phyloP scores from a whole-genome alignment of 2,329 filamentous ascomycete genomes.

The Xylaria sp. region DNA sequence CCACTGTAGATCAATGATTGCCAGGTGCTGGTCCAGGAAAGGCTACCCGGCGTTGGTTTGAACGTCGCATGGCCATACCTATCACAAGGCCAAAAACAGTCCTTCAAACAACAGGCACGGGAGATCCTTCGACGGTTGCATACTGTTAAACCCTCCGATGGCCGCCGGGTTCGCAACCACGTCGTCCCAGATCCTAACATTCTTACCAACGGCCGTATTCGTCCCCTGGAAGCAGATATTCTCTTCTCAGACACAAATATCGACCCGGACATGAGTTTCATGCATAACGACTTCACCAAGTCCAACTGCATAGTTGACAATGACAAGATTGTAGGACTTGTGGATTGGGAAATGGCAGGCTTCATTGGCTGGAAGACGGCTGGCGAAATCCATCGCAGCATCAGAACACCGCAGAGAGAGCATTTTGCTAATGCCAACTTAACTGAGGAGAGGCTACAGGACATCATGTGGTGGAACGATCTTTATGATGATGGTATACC shows the following conservation, averaged over 20 bases:
- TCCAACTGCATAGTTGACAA: conserved; percentile 42
- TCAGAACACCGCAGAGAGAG: conserved; percentile 28
- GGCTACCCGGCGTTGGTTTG: conserved; percentile 37
- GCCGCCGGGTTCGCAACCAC: neutral
- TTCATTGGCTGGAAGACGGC: conserved; percentile 33
- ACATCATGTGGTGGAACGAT: conserved; percentile 36
- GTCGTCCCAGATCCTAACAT: neutral
- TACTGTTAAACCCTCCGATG: neutral
- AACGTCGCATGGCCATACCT: conserved; percentile 40
- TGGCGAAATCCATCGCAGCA: conserved; percentile 19
- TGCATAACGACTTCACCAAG: conserved; percentile 38
- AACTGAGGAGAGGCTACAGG: conserved; percentile 25
- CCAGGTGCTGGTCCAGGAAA: conserved; percentile 36
- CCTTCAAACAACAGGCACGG: conserved; percentile 39
- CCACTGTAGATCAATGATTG: conserved; percentile 31
- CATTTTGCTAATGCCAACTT: conserved; percentile 33
- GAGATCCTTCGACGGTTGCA: conserved; percentile 23
- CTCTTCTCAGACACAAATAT: neutral
- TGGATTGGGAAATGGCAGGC: conserved; percentile 41
- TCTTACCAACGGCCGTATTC: neutral
- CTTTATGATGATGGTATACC: conserved; percentile 25
- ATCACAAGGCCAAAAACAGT: conserved; percentile 28
- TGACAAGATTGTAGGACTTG: conserved; percentile 38
- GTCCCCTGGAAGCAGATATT: neutral
- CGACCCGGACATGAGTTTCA: conserved; percentile 35